These are phyloP conservation scores for Stromatinia cepivora DNA, from an alignment of 2,329 filamentous ascomycete species.

Conservation along the genomic window DNA sequence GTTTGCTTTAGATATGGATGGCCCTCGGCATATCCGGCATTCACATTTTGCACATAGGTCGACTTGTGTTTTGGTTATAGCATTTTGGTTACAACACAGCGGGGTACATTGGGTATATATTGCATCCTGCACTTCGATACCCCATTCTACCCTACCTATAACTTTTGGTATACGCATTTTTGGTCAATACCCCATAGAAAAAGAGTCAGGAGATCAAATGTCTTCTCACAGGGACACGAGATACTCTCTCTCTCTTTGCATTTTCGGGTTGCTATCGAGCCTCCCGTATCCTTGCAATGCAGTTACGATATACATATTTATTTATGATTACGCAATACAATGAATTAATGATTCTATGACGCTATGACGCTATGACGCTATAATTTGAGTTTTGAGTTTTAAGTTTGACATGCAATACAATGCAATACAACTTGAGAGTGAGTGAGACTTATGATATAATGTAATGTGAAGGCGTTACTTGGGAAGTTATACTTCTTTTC, in stretches of 20 bases:
- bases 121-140: background rate
- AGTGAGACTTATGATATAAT: no score
- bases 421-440: background rate
- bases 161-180: background rate
- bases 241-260: no score
- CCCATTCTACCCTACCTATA: background rate
- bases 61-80: background rate
- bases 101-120: background rate
- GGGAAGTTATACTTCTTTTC: no score
- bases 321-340: background rate
- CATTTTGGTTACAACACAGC: no score
- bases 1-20: background rate
- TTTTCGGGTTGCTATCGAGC: no score
- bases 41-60: background rate
- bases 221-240: no score
- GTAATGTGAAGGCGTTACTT: no score
- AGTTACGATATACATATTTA: background rate
- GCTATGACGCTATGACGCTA: no score
- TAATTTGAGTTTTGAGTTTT: no score
- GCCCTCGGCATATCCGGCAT: background rate
- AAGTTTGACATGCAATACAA: background rate
- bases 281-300: no score
- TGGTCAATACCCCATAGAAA: background rate
- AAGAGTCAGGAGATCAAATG: no score
- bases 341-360: background rate